phyloP scores from a whole-genome alignment of 257 asterid species.

The Salvia hispanica region DNA sequence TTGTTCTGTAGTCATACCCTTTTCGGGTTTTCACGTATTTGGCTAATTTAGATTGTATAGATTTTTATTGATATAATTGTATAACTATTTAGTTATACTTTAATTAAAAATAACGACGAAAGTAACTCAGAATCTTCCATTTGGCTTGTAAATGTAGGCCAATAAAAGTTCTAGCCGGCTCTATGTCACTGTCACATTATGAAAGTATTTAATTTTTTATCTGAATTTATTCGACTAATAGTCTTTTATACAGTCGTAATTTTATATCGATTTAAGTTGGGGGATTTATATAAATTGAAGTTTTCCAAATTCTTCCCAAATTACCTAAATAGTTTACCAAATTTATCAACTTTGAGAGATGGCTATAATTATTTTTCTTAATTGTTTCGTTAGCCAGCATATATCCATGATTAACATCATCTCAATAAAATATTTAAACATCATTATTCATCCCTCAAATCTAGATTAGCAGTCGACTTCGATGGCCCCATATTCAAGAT shows the following conservation, averaged over 20 bases:
- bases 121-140: background rate
- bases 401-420: background rate
- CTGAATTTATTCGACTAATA: no score
- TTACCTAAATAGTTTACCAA: background rate
- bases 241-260: no score
- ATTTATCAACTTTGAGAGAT: background rate
- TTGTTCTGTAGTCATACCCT: no score
- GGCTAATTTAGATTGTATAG: no score
- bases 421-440: background rate
- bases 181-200: background rate
- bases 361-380: background rate
- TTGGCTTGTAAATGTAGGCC: background rate
- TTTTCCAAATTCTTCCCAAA: no score
- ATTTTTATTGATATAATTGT: no score
- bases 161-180: background rate
- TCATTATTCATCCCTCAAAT: background rate
- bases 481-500: background rate
- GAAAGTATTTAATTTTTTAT: background rate
- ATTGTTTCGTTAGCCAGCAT: background rate
- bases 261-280: no score
- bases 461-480: slow-evolving; percentile 1
- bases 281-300: no score
- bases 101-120: no score
- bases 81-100: no score
- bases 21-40: no score